Evolutionary conservation across 2,329 filamentous ascomycete species (phyloP), one percentile per base, ranked within the genome.

Genomic region (Trichophyton schoenleinii): DNA sequence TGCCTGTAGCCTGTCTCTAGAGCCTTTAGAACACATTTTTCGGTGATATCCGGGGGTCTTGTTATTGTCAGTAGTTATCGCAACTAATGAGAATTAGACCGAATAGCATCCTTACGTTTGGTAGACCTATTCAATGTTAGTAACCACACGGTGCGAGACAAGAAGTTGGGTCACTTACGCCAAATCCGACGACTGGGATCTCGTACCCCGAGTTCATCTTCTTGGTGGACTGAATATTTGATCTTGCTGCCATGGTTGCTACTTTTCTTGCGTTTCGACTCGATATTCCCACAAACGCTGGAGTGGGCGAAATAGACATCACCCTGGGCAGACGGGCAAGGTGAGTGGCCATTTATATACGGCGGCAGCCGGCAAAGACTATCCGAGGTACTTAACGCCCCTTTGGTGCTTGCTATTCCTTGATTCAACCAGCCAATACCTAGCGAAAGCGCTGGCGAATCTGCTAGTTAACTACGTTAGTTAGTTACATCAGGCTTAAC

Each of bases 141-240:
- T 53, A n/a, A 46, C 9, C 18, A 55, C 46, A 31, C 3, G 13
- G 13, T 34, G 3, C 22, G 34, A 15, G 8, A 31, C 5, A n/a
- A n/a, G n/a, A 44, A n/a, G 41, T 42, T 8, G 3, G 44, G 41
- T 22, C 36, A 69, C 72, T 65, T 68, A 78, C 75, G 22, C 75
- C 75, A 64, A 74, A 77, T 7, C 75, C 83, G 0, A 86, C 72
- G 6, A 79, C 66, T 7, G 83, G 83, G 48, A 86, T 85, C 18
- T 84, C 79, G 70, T 84, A 79, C 46, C 83, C 83, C 15, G 83
- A 85, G 60, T 80, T 79, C 72, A 86, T 68, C 60, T 74, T 75
- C 59, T 73, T 71, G 7, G 72, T 74, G 20, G 73, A 70, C 61
- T 72, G 68, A 36, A 74, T 64, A 2, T 68, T 69, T 7, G 68